These are phyloP conservation scores for Termitomyces sp. DNA, from an alignment of 768 basidiomycete species.

Conservation along the genomic window DNA sequence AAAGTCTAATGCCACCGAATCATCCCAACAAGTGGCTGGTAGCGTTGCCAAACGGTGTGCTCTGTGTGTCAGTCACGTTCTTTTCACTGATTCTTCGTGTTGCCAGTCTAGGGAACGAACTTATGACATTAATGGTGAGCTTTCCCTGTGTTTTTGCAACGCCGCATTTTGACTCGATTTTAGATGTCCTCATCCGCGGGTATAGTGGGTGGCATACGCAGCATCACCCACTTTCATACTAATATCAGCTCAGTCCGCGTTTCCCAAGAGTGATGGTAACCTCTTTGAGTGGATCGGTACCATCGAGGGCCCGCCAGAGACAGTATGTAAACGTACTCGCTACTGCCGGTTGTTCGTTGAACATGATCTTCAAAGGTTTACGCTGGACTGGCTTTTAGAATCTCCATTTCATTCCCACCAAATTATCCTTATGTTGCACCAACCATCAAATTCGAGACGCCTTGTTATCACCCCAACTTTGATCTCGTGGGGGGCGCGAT, in stretches of 20 bases:
- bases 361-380: slow-evolving; percentile 52
- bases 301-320: slow-evolving; percentile 76
- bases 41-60: slow-evolving; percentile 81
- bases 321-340: slow-evolving; percentile 34
- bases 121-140: slow-evolving; percentile 85
- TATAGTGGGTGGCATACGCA: slow-evolving; percentile 50
- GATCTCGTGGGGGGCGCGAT: slow-evolving; percentile 74
- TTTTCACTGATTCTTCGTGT: neutral
- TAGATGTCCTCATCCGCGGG: slow-evolving; percentile 90
- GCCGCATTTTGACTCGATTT: neutral
- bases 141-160: neutral
- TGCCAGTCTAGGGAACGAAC: slow-evolving; percentile 68
- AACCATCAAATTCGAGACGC: slow-evolving; percentile 80
- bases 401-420: slow-evolving; percentile 78
- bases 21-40: slow-evolving; percentile 55
- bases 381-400: slow-evolving; percentile 73
- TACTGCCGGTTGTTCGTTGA: neutral
- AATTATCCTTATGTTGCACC: slow-evolving; percentile 90
- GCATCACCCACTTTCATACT: neutral
- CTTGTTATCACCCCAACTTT: slow-evolving; percentile 90
- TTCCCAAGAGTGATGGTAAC: slow-evolving; percentile 83
- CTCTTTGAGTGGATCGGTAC: slow-evolving; percentile 90
- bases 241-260: slow-evolving; percentile 61
- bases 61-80: slow-evolving; percentile 5
- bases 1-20: slow-evolving; percentile 52